These are phyloP conservation scores for Cyamopsis tetragonoloba DNA, from an alignment of 306 rosid genomes.

Conservation along the genomic window DNA sequence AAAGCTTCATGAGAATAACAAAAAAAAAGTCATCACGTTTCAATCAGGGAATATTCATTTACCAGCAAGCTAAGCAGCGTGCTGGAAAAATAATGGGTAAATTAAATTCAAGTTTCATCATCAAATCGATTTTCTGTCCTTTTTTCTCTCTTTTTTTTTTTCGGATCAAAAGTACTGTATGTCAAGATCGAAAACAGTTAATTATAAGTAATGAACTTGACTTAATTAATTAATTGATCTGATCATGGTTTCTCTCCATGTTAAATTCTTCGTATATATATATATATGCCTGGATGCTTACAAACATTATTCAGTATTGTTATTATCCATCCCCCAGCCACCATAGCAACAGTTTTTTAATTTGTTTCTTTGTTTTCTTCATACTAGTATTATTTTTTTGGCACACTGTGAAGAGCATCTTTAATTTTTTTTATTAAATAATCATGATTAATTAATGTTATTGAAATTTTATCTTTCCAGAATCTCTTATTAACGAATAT, in stretches of 20 bases:
- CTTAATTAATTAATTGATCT: too few species aligned
- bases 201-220: background rate
- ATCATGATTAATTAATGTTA: too few species aligned
- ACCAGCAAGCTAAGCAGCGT: constrained; percentile 21
- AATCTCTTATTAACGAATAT: too few species aligned
- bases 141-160: background rate
- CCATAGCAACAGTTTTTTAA: background rate
- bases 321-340: background rate
- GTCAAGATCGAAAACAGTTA: background rate
- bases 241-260: background rate
- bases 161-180: too few species aligned
- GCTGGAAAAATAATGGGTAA: constrained; percentile 9
- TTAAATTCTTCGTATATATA: background rate
- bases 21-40: constrained; percentile 22
- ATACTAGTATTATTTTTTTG: too few species aligned
- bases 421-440: too few species aligned
- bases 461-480: too few species aligned
- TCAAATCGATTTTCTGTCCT: constrained; percentile 8
- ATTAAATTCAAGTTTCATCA: too few species aligned
- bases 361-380: background rate
- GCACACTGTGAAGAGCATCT: too few species aligned
- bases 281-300: background rate
- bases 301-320: background rate
- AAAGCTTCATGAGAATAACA: constrained; percentile 34
- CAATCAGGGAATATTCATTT: constrained; percentile 40